A percentile compares a stretch with the other conserved stretches of the same genome.
phyloP scores from a whole-genome alignment of 352 stramenopile species.

The Phytopythium kandeliae region DNA sequence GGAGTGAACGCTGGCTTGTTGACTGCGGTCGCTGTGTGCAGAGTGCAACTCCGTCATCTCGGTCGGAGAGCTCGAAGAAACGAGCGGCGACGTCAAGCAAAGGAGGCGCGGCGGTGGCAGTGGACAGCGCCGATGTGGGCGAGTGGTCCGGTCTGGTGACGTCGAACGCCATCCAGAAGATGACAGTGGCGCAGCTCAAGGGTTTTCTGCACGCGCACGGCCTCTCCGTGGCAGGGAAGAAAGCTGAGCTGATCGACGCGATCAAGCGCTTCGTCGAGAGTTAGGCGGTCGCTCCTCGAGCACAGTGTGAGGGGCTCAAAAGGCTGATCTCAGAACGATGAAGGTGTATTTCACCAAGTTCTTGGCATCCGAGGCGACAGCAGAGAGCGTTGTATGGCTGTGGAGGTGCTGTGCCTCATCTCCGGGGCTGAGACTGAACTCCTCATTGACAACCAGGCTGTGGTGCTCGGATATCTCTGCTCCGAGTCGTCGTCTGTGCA shows the following conservation, averaged over 20 bases:
- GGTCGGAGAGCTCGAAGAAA: constrained; percentile 38
- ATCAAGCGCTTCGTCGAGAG: constrained; percentile 40
- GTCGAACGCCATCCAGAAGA: constrained; percentile 58
- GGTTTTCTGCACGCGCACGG: constrained; percentile 50
- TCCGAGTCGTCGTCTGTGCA: too few relatives aligned
- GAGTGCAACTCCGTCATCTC: constrained; percentile 17
- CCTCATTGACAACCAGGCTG: too few relatives aligned
- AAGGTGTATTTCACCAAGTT: too few relatives aligned
- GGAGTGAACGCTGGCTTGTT: too few relatives aligned
- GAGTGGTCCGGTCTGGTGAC: constrained; percentile 44
- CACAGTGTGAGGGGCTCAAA: too few relatives aligned
- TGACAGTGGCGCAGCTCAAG: constrained; percentile 67
- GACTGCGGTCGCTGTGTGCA: too few relatives aligned
- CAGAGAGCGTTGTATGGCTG: too few relatives aligned
- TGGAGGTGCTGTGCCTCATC: too few relatives aligned
- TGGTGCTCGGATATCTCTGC: too few relatives aligned
- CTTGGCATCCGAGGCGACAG: too few relatives aligned
- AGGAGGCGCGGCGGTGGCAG: constrained; percentile 16
- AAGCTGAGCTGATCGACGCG: constrained; percentile 57
- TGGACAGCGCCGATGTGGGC: constrained; percentile 36
- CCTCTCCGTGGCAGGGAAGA: constrained; percentile 36
- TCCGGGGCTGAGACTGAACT: too few relatives aligned
- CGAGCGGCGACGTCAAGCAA: constrained; percentile 13
- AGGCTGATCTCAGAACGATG: too few relatives aligned
- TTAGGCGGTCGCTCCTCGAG: constrained; percentile 2